Base-by-base conservation (phyloP, 164 flowering plant species). In the Santalum album region DNA sequence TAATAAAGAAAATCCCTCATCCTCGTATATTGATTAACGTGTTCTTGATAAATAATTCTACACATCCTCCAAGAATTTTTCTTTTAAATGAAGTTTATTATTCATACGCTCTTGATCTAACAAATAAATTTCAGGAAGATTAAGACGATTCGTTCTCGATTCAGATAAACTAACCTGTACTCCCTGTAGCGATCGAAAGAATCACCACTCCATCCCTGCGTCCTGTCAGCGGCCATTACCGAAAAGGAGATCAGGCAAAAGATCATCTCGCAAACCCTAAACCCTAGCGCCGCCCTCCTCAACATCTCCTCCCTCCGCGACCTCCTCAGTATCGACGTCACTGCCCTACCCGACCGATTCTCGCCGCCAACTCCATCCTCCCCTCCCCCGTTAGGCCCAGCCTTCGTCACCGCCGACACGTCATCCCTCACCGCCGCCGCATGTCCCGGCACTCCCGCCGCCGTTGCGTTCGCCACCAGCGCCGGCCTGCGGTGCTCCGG, bases 151-250 rank as follows among this genome's bases (percentile, higher is more conserved):
- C n/a, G n/a, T n/a, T n/a, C n/a, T n/a, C n/a, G 21, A 29, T 4
- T 3, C 6, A 29, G 9, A 29, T 3, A 4, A 43, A 43, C 15
- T 29, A 14, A 83, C 99, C 96, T 81, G 81, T 87, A 94, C 51
- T 87, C 99, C 61, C 69, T 85, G 67, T 94, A 90, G 26, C 99
- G 86, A 61, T 87, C 80, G 60, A 78, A 94, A 21, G 99, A 94
- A 65, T 94, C 99, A 6, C 97, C 99, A 34, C 77, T 77, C 99
- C 99, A 94, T 1, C 99, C 99, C 49, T 71, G 80, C 16, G 95
- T 87, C 65, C 66, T 82, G 66, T 94, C 90, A 3, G 95, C 81
- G 3, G 92, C 96, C 96, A 94, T 87, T 27, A 87, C 92, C 16
- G 97, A 79, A 59, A 94, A 87, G 1, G 97, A 83, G 56, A 90